phyloP scores from a whole-genome alignment of 495 filamentous ascomycete species.

The Letharia lupina region DNA sequence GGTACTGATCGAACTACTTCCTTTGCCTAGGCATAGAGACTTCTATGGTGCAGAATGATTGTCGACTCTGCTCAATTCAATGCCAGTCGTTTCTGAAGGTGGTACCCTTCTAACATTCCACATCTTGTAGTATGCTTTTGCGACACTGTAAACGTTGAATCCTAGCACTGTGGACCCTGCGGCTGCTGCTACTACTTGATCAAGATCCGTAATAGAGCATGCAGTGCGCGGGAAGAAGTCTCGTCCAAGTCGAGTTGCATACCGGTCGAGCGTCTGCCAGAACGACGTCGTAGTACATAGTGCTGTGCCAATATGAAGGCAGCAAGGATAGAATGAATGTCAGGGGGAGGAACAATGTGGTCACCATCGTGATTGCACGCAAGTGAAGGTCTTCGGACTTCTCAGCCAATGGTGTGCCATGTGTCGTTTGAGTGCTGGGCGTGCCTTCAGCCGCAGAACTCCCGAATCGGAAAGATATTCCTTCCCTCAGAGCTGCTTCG shows the following conservation, averaged over 20 bases:
- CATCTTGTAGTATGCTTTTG: conserved; percentile 5
- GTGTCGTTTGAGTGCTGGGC: no score
- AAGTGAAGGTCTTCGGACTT: no score
- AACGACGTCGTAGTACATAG: neutral
- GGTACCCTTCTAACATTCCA: neutral
- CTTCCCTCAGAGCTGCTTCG: neutral
- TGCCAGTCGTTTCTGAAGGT: neutral
- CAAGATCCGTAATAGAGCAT: conserved; percentile 15
- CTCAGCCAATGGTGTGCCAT: no score
- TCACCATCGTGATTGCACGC: neutral
- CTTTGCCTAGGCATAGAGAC: no score
- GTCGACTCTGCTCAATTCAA: neutral
- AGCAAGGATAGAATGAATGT: neutral
- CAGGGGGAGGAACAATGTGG: neutral
- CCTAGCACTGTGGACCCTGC: conserved; percentile 16
- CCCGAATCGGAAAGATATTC: neutral
- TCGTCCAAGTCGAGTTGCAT: neutral
- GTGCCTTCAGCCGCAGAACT: no score
- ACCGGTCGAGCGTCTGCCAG: neutral
- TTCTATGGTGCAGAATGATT: neutral
- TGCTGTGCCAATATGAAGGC: neutral
- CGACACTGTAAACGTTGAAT: conserved; percentile 8
- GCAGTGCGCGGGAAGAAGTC: conserved; percentile 11
- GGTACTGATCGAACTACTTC: no score
- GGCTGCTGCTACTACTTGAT: conserved; percentile 12